phyloP scores from a whole-genome alignment of 1,139 yeast genomes.

The Geotrichum restrictum region DNA sequence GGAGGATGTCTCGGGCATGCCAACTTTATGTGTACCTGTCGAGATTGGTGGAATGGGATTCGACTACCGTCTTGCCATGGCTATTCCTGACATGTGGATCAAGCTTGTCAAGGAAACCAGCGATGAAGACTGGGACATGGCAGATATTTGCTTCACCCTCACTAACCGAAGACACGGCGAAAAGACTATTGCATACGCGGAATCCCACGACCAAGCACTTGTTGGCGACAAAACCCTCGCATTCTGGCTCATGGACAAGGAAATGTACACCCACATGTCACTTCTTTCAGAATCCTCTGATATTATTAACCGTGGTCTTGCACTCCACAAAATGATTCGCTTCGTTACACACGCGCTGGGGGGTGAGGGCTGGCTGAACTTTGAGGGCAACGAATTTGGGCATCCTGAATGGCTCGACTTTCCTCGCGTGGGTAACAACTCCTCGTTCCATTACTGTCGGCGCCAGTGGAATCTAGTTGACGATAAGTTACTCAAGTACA shows the following conservation, averaged over 20 bases:
- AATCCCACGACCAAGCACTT: constrained; percentile 94
- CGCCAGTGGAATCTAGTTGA: constrained; percentile 86
- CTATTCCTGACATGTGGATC: constrained; percentile 99
- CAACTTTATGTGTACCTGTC: constrained; percentile 79
- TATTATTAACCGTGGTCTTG: constrained; percentile 79
- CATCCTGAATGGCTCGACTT: constrained; percentile 99
- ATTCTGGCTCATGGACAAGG: constrained; percentile 97
- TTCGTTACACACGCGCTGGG: constrained; percentile 82
- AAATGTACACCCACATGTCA: constrained; percentile 98
- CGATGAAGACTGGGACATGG: constrained; percentile 93
- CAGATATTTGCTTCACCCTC: constrained; percentile 70
- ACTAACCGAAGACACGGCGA: constrained; percentile 88
- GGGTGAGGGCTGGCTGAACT: constrained; percentile 93
- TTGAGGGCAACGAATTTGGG: constrained; percentile 97
- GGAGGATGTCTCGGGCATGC: constrained; percentile 97
- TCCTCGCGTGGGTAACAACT: constrained; percentile 84
- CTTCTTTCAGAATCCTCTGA: constrained; percentile 66
- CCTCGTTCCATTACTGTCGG: constrained; percentile 89
- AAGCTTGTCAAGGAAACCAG: constrained; percentile 74
- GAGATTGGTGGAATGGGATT: constrained; percentile 83
- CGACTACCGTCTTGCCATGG: constrained; percentile 93
- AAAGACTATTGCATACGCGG: constrained; percentile 87
- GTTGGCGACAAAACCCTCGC: constrained; percentile 97
- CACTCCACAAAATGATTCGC: constrained; percentile 87
- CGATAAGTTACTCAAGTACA: constrained; percentile 75